Percentiles rank a stretch among this genome's conserved stretches.
phyloP scores from a whole-genome alignment of 2,329 filamentous ascomycete species.

The Hypocreales sp. region DNA sequence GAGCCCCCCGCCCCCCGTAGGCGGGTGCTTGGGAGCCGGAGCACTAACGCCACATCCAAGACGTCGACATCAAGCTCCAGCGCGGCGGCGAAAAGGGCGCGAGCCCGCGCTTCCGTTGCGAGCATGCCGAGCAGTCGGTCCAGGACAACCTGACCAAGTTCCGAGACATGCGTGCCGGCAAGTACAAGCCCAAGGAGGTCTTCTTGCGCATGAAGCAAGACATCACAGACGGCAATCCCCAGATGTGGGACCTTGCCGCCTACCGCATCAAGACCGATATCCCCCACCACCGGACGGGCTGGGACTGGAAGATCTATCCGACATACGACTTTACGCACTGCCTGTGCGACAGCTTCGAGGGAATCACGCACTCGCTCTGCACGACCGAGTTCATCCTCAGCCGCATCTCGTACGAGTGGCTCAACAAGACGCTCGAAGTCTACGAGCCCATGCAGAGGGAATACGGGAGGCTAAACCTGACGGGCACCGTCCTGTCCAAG shows the following conservation, averaged over 20 bases:
- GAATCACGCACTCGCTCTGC: constrained; percentile 82
- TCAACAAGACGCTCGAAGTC: constrained; percentile 67
- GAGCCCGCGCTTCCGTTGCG: constrained; percentile 60
- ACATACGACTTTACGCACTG: constrained; percentile 91
- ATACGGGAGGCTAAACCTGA: constrained; percentile 51
- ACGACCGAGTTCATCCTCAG: constrained; percentile 85
- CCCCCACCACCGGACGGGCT: constrained; percentile 64
- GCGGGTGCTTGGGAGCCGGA: too few species aligned
- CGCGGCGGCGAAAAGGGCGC: constrained; percentile 61
- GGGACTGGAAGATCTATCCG: constrained; percentile 84
- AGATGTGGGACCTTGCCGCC: constrained; percentile 92
- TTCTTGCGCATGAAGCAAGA: constrained; percentile 90
- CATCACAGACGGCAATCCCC: constrained; percentile 68
- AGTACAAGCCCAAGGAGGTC: constrained; percentile 73
- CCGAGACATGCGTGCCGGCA: constrained; percentile 77
- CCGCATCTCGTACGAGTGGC: constrained; percentile 77
- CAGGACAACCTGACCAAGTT: constrained; percentile 74
- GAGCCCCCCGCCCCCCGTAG: too few species aligned
- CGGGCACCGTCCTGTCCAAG: constrained; percentile 78
- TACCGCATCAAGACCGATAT: constrained; percentile 65
- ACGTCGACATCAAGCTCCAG: constrained; percentile 73
- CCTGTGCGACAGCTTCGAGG: constrained; percentile 82
- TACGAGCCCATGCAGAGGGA: constrained; percentile 93
- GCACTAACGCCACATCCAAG: too few species aligned
- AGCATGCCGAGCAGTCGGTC: constrained; percentile 58